Percentiles rank a stretch among this genome's conserved stretches.
Conservation (phyloP, 2,329 filamentous ascomycete genomes). For the Aaosphaeria arxii region DNA sequence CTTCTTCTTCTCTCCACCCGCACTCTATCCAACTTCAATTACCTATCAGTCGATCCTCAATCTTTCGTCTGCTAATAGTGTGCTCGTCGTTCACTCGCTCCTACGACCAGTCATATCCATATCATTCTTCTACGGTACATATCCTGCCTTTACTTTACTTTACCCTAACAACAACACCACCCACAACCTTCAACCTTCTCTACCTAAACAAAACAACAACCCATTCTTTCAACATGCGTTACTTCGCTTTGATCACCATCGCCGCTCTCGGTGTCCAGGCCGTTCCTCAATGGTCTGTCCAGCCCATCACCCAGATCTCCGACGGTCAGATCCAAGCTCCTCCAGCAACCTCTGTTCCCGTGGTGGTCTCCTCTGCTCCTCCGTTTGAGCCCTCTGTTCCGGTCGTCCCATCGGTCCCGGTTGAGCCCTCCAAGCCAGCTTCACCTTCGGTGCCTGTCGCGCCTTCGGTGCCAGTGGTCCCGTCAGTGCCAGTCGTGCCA, state of each 20-base stretch:
- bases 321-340: slow-evolving; percentile 38
- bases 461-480: slow-evolving; percentile 2
- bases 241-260: slow-evolving; percentile 3
- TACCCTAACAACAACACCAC: neutral
- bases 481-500: neutral
- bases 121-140: neutral
- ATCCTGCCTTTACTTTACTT: neutral
- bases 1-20: no score
- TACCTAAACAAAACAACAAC: neutral
- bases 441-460: slow-evolving; percentile 3
- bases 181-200: neutral
- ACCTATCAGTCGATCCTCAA: neutral
- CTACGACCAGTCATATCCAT: neutral
- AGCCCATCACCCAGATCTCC: slow-evolving; percentile 36
- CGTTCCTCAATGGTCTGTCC: slow-evolving; percentile 3
- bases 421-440: slow-evolving; percentile 2
- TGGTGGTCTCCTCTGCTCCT: slow-evolving; percentile 6
- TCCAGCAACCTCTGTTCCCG: slow-evolving; percentile 4
- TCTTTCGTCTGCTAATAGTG: slow-evolving; percentile 1
- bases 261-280: neutral
- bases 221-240: slow-evolving; percentile 4
- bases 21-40: neutral
- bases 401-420: slow-evolving; percentile 5
- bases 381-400: slow-evolving; percentile 10
- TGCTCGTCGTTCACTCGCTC: slow-evolving; percentile 1